A percentile compares a stretch with the other conserved stretches of the same genome.
Conservation (phyloP, 2,329 filamentous ascomycete genomes). For the Lasiodiplodia sp. region DNA sequence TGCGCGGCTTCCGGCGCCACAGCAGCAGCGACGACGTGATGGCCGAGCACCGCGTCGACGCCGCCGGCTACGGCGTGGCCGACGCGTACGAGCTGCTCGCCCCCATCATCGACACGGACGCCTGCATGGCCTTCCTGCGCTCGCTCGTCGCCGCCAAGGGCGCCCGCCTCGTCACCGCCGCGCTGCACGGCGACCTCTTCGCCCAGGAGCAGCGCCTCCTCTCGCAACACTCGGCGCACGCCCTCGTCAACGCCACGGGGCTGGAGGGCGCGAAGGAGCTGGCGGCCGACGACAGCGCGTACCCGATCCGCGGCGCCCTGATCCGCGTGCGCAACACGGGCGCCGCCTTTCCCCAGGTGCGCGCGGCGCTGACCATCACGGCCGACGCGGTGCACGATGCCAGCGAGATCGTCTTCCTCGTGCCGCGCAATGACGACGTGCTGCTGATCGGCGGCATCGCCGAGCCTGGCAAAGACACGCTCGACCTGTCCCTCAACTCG, state of each 20-base stretch:
- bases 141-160: conserved; percentile 53
- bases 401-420: conserved; percentile 54
- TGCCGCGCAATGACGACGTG: conserved; percentile 55
- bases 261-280: conserved; percentile 45
- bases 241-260: conserved; percentile 55
- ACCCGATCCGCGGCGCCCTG: conserved; percentile 54
- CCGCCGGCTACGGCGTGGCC: conserved; percentile 43
- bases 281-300: conserved; percentile 50
- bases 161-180: conserved; percentile 48
- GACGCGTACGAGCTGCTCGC: conserved; percentile 56
- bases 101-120: conserved; percentile 57
- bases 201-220: conserved; percentile 46
- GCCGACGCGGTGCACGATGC: conserved; percentile 45
- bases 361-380: conserved; percentile 51
- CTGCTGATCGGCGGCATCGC: conserved; percentile 46
- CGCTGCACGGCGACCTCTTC: conserved; percentile 47
- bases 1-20: conserved; percentile 49
- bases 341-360: conserved; percentile 50
- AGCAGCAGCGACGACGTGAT: conserved; percentile 43
- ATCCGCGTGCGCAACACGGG: conserved; percentile 57
- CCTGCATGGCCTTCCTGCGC: conserved; percentile 53
- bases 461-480: conserved; percentile 28
- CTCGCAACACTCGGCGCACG: conserved; percentile 47
- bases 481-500: conserved; percentile 50
- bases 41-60: conserved; percentile 37